Percentiles rank a stretch among this genome's conserved stretches.
Conservation (phyloP, 176 grass and related monocot genomes). For the Phoenix dactylifera region DNA sequence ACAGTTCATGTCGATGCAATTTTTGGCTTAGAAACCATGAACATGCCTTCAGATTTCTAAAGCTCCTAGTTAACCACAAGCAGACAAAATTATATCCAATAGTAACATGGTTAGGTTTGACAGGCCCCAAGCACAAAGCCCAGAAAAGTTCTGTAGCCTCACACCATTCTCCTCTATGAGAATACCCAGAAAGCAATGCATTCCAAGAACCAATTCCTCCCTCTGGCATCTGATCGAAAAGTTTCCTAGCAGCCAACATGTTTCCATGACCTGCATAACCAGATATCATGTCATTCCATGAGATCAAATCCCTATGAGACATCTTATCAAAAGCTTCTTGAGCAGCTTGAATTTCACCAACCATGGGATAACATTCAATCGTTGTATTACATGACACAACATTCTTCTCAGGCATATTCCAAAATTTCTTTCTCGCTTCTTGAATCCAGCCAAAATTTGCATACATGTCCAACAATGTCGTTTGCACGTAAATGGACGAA, state of each 20-base stretch:
- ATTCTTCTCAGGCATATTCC: slow-evolving; percentile 12
- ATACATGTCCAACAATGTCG: slow-evolving; percentile 33
- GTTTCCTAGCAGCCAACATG: neutral
- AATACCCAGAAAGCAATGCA: slow-evolving; percentile 30
- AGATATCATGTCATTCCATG: slow-evolving; percentile 44
- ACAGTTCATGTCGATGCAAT: slow-evolving; percentile 35
- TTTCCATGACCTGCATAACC: slow-evolving; percentile 20
- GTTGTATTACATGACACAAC: slow-evolving; percentile 26
- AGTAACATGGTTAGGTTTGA: slow-evolving; percentile 34
- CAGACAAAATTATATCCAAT: slow-evolving; percentile 42
- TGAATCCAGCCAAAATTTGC: neutral
- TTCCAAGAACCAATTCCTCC: slow-evolving; percentile 49
- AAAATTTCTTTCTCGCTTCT: slow-evolving; percentile 27
- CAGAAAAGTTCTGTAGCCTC: slow-evolving; percentile 30
- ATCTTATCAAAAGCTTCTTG: slow-evolving; percentile 32
- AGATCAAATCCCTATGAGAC: slow-evolving; percentile 25
- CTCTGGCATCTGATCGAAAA: slow-evolving; percentile 34
- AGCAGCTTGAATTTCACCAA: slow-evolving; percentile 21
- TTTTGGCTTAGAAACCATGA: slow-evolving; percentile 42
- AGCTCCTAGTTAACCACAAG: slow-evolving; percentile 48
- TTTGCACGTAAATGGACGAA: slow-evolving; percentile 24
- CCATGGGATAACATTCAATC: slow-evolving; percentile 30
- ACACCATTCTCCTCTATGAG: slow-evolving; percentile 26
- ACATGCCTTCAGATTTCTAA: slow-evolving; percentile 35
- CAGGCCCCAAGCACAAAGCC: slow-evolving; percentile 15